Conservation (phyloP, 768 basidiomycete species). For the Naganishia kalamii region DNA sequence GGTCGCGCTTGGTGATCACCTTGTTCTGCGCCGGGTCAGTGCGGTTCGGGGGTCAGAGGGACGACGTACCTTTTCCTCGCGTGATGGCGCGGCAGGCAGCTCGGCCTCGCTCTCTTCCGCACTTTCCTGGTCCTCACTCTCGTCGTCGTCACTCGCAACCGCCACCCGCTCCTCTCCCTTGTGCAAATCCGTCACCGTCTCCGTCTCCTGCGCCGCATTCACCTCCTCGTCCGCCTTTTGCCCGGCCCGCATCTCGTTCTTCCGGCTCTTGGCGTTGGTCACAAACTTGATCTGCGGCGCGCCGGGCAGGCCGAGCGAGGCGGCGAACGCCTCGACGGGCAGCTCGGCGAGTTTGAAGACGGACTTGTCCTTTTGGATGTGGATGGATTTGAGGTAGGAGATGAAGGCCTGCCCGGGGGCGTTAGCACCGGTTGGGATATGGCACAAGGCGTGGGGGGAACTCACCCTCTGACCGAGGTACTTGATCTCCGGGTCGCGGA, state of each 20-base stretch:
- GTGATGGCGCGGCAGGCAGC: constrained; percentile 10
- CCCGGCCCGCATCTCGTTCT: constrained; percentile 59
- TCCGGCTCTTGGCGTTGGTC: constrained; percentile 60
- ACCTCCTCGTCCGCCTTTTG: constrained; percentile 30
- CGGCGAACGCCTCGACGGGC: constrained; percentile 75
- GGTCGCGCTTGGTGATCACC: constrained; percentile 86
- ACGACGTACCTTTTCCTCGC: constrained; percentile 1
- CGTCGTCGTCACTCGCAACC: constrained; percentile 32
- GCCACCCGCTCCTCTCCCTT: constrained; percentile 20
- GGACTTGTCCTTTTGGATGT: constrained; percentile 87
- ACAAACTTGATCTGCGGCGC: constrained; percentile 92
- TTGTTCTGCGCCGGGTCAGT: not conserved
- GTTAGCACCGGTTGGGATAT: not conserved
- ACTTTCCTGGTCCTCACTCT: constrained; percentile 22
- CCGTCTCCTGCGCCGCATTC: constrained; percentile 29
- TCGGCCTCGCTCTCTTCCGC: constrained; percentile 16
- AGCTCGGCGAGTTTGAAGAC: constrained; percentile 81
- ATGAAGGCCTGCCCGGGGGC: constrained; percentile 70
- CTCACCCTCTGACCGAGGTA: constrained; percentile 86
- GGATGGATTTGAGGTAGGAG: constrained; percentile 84
- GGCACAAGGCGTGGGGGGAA: constrained; percentile 25
- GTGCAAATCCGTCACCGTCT: constrained; percentile 34
- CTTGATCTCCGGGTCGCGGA: constrained; percentile 93
- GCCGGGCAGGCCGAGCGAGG: constrained; percentile 85
- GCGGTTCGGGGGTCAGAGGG: not conserved